Base-by-base conservation (phyloP, 2,329 filamentous ascomycete species). In the Bipolaris sorokiniana region DNA sequence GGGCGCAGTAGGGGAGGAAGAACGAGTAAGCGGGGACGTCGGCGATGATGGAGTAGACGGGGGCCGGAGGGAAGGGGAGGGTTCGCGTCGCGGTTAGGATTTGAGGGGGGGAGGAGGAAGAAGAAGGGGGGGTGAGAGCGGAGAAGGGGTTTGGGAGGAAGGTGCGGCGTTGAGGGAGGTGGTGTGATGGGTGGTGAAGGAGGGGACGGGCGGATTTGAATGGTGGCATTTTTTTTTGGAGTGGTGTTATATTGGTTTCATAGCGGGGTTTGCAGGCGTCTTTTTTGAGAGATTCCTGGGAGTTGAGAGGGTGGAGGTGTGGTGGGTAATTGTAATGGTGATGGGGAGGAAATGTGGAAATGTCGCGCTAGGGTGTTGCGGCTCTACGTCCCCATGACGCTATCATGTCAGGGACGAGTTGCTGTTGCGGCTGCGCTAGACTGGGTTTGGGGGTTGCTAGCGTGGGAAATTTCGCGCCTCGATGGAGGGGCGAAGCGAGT, bases 1-100 rank as follows among this genome's bases (percentile, higher is more conserved):
- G 82, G 41, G 86, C 84, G 79, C 94, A 96, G 84, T 96, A 97
- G 10, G 95, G 95, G n/a, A 99, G 86, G 82, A 98, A 99, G 64
- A 82, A 76, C 36, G 84, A 81, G 84, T 99, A 99, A 62, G 62
- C 66, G 76, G 91, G 86, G 63, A 99, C 88, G 77, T 97, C 92
- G 78, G 92, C 88, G 76, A 99, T 93, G 52, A 97, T 84, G 65
- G 83, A 82, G 85, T 95, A 99, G 66, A 99, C 87, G 1, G 86
- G 81, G 4, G 77, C 70, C 31, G 87, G 81, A 0, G 88, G 79
- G 81, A 96, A 96, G 13, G 90, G 90, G 13, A 98, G 88, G 3
- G 84, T 89, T 59, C 92, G 90, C 18, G 84, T 83, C 10, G 92
- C 92, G 49, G 84, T 86, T 55, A 98, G 83, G 63, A 81, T 86